Conservation (phyloP, 1,284 basidiomycete genomes). For the Ceratobasidium sp. region DNA sequence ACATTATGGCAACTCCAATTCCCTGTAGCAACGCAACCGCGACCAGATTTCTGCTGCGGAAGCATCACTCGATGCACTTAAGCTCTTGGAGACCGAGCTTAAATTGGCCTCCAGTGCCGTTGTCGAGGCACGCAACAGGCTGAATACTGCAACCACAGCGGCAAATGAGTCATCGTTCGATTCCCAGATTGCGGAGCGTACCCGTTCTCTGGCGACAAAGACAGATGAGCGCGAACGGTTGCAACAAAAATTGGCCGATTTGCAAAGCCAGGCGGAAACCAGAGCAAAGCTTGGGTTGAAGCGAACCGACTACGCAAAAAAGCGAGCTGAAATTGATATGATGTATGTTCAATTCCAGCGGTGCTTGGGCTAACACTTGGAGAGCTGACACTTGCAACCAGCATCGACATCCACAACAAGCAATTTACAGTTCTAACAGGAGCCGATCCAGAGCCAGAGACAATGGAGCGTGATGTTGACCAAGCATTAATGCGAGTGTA, state of each 20-base stretch:
- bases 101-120: constrained; percentile 44
- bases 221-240: constrained; percentile 66
- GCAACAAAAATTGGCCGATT: constrained; percentile 61
- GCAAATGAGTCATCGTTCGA: constrained; percentile 52
- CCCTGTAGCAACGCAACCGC: constrained; percentile 58
- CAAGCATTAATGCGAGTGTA: constrained; percentile 61
- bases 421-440: constrained; percentile 72
- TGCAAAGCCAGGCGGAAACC: constrained; percentile 79
- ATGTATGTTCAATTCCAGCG: constrained; percentile 64
- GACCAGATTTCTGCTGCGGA: constrained; percentile 61
- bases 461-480: constrained; percentile 76
- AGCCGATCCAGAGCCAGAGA: constrained; percentile 62
- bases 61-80: constrained; percentile 61
- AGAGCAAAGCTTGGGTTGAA: constrained; percentile 84
- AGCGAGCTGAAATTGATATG: constrained; percentile 67
- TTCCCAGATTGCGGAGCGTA: constrained; percentile 35
- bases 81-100: constrained; percentile 64
- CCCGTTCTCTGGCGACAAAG: constrained; percentile 18
- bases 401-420: constrained; percentile 64
- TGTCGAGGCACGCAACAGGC: constrained; percentile 42
- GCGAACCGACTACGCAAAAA: constrained; percentile 68
- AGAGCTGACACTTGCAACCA: constrained; percentile 47
- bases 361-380: constrained; percentile 39
- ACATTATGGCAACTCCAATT: constrained; percentile 4
- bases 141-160: constrained; percentile 64